These are phyloP conservation scores for Blumeriella jaapii DNA, from an alignment of 2,329 filamentous ascomycete genomes.

Conservation along the genomic window DNA sequence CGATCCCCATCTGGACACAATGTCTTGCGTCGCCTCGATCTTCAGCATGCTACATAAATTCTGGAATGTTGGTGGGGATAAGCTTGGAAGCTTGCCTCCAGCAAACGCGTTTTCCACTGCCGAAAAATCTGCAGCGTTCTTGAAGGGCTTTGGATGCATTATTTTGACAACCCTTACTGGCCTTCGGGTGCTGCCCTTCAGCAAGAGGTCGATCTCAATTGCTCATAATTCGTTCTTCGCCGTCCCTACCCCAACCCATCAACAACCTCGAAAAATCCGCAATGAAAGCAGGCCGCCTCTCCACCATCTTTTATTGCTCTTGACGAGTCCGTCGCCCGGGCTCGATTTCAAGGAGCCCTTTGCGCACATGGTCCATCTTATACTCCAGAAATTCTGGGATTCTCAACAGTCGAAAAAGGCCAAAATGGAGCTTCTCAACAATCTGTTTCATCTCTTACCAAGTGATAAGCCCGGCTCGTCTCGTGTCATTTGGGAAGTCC, in stretches of 20 bases:
- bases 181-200: constrained; percentile 50
- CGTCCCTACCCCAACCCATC: constrained; percentile 52
- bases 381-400: constrained; percentile 48
- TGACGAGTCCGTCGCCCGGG: constrained; percentile 27
- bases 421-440: constrained; percentile 29
- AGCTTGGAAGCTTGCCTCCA: constrained; percentile 21
- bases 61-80: constrained; percentile 46
- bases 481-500: constrained; percentile 21
- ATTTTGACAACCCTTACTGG: constrained; percentile 36
- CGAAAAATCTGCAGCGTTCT: constrained; percentile 42
- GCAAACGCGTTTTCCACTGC: constrained; percentile 1
- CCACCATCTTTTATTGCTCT: constrained; percentile 51
- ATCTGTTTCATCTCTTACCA: constrained; percentile 19
- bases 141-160: constrained; percentile 42
- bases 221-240: constrained; percentile 47
- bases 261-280: constrained; percentile 37
- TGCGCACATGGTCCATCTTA: constrained; percentile 30
- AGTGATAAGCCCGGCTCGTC: constrained; percentile 20
- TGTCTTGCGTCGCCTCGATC: constrained; percentile 63
- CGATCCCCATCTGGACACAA: constrained; percentile 74
- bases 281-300: constrained; percentile 47
- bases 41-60: constrained; percentile 57
- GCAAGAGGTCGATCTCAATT: constrained; percentile 45
- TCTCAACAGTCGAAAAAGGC: constrained; percentile 27
- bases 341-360: constrained; percentile 20